Percentiles rank a stretch among this genome's conserved stretches.
phyloP scores from a whole-genome alignment of 108 stramenopile genomes.

The Fistulifera pelliculosa region DNA sequence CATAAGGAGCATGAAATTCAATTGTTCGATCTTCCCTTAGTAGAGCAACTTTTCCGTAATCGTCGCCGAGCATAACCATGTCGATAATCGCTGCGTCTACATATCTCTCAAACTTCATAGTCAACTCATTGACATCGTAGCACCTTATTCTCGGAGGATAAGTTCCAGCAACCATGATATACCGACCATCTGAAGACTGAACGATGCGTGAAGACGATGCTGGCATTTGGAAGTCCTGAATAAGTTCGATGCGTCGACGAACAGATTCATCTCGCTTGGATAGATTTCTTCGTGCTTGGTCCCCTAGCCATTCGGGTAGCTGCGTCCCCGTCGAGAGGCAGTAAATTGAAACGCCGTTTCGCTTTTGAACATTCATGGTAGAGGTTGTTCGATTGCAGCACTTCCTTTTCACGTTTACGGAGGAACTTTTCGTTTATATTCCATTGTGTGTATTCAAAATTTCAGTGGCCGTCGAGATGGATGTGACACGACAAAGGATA shows the following conservation, averaged over 20 bases:
- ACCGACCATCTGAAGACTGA: constrained; percentile 82
- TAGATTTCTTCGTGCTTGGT: constrained; percentile 83
- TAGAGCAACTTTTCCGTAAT: constrained; percentile 93
- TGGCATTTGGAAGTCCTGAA: constrained; percentile 98
- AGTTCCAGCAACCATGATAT: constrained; percentile 86
- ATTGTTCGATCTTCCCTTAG: constrained; percentile 89
- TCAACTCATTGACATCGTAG: constrained; percentile 89
- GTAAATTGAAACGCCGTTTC: constrained; percentile 84
- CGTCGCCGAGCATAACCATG: constrained; percentile 74
- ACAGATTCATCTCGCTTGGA: constrained; percentile 85
- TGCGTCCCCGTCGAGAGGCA: constrained; percentile 81
- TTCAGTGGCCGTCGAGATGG: too few relatives aligned
- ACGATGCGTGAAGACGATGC: constrained; percentile 70
- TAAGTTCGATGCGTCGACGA: constrained; percentile 89
- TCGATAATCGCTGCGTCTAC: constrained; percentile 91
- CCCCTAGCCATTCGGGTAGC: constrained; percentile 95
- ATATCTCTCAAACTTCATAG: constrained; percentile 98
- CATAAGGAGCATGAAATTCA: constrained; percentile 96
- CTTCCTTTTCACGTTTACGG: too few relatives aligned
- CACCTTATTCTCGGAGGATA: constrained; percentile 94
- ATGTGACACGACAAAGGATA: too few relatives aligned
- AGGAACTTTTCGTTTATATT: too few relatives aligned
- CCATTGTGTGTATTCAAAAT: too few relatives aligned
- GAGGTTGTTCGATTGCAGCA: neutral
- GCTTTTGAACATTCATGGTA: constrained; percentile 83